A percentile compares a stretch with the other conserved stretches of the same genome.
Conservation (phyloP, 2,329 filamentous ascomycete species). For the Chaetomiaceae sp. region DNA sequence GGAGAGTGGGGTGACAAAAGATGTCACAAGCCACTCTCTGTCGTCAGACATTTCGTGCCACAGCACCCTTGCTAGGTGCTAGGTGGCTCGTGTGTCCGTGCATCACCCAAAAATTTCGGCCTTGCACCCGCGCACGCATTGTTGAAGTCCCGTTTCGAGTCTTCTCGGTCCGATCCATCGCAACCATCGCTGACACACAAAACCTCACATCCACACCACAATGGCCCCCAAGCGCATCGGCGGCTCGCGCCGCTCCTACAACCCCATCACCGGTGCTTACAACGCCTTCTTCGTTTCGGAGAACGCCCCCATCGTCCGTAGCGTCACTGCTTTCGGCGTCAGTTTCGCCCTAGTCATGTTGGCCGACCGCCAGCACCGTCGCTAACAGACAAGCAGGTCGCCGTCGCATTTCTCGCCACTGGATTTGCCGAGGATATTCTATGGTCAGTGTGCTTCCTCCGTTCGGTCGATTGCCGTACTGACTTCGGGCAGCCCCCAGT, state of each 20-base stretch:
- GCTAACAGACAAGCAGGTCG: constrained; percentile 39
- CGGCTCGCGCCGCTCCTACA: constrained; percentile 38
- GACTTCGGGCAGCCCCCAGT: constrained; percentile 12
- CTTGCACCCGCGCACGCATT: neutral
- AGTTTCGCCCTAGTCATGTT: constrained; percentile 28
- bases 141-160: neutral
- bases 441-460: constrained; percentile 12
- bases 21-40: too few relatives aligned
- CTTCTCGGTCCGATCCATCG: constrained; percentile 12
- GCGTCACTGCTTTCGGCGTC: constrained; percentile 57
- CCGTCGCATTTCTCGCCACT: constrained; percentile 56
- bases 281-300: constrained; percentile 56
- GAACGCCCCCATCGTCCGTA: constrained; percentile 60
- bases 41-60: too few relatives aligned
- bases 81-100: neutral
- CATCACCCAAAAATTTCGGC: constrained; percentile 12
- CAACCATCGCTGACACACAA: constrained; percentile 17
- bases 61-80: too few relatives aligned
- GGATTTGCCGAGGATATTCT: constrained; percentile 55
- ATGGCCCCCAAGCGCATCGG: constrained; percentile 60
- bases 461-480: neutral
- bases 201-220: too few relatives aligned
- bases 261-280: constrained; percentile 52
- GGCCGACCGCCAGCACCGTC: neutral
- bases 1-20: too few relatives aligned